phyloP scores from a whole-genome alignment of 2,329 filamentous ascomycete species.

The Sphaerulina populicola region DNA sequence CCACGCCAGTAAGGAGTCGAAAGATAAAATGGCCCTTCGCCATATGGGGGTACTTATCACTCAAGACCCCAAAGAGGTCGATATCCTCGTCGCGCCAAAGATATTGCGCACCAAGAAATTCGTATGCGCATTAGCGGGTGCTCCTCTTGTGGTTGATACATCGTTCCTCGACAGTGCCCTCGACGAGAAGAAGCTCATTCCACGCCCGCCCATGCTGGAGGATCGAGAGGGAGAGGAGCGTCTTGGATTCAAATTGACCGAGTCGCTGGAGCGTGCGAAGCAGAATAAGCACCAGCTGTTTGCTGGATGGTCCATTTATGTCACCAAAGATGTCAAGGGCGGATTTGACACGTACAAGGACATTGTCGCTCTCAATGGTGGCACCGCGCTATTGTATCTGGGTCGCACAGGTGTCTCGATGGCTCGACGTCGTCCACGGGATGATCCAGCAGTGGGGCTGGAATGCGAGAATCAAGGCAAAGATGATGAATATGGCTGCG shows the following conservation, averaged over 20 bases:
- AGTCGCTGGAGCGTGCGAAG: slow-evolving; percentile 62
- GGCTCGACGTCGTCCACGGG: slow-evolving; percentile 41
- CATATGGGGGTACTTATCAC: slow-evolving; percentile 78
- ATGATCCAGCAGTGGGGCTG: slow-evolving; percentile 53
- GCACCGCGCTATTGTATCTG: slow-evolving; percentile 67
- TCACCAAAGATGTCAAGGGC: slow-evolving; percentile 68
- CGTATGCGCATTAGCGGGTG: slow-evolving; percentile 73
- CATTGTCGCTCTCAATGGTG: slow-evolving; percentile 84
- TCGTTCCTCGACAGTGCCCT: slow-evolving; percentile 72
- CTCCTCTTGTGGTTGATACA: slow-evolving; percentile 66
- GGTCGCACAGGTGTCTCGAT: slow-evolving; percentile 55
- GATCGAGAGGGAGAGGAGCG: slow-evolving; percentile 66
- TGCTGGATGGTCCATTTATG: slow-evolving; percentile 70
- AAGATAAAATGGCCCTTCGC: slow-evolving; percentile 72
- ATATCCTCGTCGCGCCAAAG: slow-evolving; percentile 78
- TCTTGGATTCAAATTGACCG: slow-evolving; percentile 60
- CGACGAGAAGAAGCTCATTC: slow-evolving; percentile 52
- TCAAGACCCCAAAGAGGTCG: slow-evolving; percentile 64
- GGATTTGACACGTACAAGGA: slow-evolving; percentile 75
- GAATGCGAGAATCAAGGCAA: slow-evolving; percentile 44
- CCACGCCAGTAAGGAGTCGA: slow-evolving; percentile 63
- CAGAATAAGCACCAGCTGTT: slow-evolving; percentile 70
- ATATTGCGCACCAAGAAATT: slow-evolving; percentile 92
- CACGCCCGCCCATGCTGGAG: slow-evolving; percentile 56
- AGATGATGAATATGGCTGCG: slow-evolving; percentile 47